Conservation (phyloP, 1,284 basidiomycete species). For the Phellinidium pouzarii region DNA sequence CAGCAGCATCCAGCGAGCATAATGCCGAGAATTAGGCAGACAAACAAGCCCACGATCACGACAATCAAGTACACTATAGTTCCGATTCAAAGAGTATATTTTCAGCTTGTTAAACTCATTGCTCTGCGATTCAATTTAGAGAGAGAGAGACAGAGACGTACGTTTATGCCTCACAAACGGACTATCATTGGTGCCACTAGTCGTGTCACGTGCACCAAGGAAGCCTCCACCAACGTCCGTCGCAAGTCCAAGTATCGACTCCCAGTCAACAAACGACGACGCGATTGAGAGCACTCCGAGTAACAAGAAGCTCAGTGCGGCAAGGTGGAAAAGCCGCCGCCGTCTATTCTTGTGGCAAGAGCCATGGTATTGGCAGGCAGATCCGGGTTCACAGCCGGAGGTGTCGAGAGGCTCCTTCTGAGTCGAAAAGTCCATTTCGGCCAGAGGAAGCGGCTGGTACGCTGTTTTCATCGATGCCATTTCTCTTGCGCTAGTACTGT, state of each 20-base stretch:
- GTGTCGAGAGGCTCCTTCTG: neutral
- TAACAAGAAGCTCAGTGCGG: neutral
- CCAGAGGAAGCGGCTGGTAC: conserved; percentile 17
- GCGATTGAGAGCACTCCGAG: conserved; percentile 2
- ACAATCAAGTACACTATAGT: conserved; percentile 29
- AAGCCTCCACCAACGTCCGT: conserved; percentile 3
- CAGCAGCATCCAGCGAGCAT: conserved; percentile 58
- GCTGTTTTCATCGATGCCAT: conserved; percentile 7
- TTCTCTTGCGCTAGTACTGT: neutral
- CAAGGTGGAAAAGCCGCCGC: conserved; percentile 7
- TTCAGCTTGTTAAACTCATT: neutral
- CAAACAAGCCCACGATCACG: conserved; percentile 47
- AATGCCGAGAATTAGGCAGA: conserved; percentile 44
- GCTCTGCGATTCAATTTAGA: too few species aligned
- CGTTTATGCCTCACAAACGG: conserved; percentile 18
- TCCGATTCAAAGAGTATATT: conserved; percentile 38
- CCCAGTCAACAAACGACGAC: neutral
- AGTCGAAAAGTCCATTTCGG: conserved; percentile 13
- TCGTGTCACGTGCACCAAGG: conserved; percentile 9
- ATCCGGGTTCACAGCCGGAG: neutral
- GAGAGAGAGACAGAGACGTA: conserved; percentile 4
- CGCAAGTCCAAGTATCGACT: conserved; percentile 2
- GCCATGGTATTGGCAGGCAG: conserved; percentile 1
- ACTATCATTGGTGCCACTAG: neutral
- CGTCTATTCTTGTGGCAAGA: conserved; percentile 9